These are phyloP conservation scores for Eucalyptus sp. DNA, from an alignment of 345 rosid genomes.

Conservation along the genomic window DNA sequence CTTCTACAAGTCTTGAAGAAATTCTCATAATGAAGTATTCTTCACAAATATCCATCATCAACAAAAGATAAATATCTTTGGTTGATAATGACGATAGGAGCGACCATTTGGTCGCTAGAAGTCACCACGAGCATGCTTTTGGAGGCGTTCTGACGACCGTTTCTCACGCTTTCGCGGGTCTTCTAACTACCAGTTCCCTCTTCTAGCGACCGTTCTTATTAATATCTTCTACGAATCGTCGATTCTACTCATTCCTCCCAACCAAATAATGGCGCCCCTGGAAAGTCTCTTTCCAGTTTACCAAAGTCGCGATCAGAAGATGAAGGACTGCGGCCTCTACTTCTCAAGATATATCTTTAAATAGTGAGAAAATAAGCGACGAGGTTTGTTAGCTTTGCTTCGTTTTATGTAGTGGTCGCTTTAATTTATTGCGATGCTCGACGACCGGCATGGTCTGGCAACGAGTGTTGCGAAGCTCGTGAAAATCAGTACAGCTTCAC, in stretches of 20 bases:
- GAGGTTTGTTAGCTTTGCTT: background rate
- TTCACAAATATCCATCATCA: background rate
- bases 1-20: background rate
- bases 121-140: background rate
- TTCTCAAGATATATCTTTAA: background rate
- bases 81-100: background rate
- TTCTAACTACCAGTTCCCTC: background rate
- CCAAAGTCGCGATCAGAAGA: background rate
- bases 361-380: background rate
- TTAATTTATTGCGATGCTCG: background rate
- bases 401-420: background rate
- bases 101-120: background rate
- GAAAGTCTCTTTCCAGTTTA: background rate
- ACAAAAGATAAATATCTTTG: background rate
- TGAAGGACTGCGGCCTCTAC: background rate
- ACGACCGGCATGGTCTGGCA: background rate
- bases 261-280: background rate
- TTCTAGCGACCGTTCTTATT: background rate
- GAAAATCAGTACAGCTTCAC: no score
- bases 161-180: background rate
- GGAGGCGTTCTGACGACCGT: background rate
- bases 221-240: background rate
- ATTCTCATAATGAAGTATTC: background rate
- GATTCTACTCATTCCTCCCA: background rate
- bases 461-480: background rate